Conservation (phyloP, 305 asterid genomes). For the Rubia peregrina region DNA sequence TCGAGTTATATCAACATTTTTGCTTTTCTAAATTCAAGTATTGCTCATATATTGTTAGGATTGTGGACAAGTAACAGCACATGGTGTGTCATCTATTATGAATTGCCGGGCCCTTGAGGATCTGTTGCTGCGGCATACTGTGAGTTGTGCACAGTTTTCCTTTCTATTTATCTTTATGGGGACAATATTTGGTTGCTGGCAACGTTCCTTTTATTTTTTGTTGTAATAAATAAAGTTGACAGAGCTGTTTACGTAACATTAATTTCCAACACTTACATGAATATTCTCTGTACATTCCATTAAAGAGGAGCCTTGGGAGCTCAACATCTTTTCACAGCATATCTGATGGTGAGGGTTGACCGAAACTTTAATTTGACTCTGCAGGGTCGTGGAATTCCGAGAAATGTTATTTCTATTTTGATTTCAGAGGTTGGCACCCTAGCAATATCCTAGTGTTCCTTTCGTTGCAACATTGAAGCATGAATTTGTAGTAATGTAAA, state of each 20-base stretch:
- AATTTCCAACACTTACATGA: background rate
- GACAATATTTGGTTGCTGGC: background rate
- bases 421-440: slow-evolving; percentile 45
- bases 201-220: background rate
- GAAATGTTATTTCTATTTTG: slow-evolving; percentile 46
- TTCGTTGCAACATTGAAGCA: background rate
- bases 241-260: background rate
- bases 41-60: slow-evolving; percentile 41
- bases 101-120: slow-evolving; percentile 81
- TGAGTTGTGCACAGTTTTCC: slow-evolving; percentile 29
- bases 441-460: background rate
- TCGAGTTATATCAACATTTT: background rate
- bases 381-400: slow-evolving; percentile 67
- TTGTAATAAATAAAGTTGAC: background rate
- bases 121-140: slow-evolving; percentile 61
- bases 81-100: slow-evolving; percentile 55
- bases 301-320: background rate
- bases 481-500: background rate
- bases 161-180: slow-evolving; percentile 7
- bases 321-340: background rate
- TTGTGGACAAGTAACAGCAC: slow-evolving; percentile 66
- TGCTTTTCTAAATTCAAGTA: slow-evolving; percentile 2
- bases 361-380: slow-evolving; percentile 22
- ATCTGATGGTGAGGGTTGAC: background rate
- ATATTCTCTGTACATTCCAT: background rate